Evolutionary conservation across 1,139 yeast species (phyloP).

Genomic region (Debaryomycetaceae sp.): DNA sequence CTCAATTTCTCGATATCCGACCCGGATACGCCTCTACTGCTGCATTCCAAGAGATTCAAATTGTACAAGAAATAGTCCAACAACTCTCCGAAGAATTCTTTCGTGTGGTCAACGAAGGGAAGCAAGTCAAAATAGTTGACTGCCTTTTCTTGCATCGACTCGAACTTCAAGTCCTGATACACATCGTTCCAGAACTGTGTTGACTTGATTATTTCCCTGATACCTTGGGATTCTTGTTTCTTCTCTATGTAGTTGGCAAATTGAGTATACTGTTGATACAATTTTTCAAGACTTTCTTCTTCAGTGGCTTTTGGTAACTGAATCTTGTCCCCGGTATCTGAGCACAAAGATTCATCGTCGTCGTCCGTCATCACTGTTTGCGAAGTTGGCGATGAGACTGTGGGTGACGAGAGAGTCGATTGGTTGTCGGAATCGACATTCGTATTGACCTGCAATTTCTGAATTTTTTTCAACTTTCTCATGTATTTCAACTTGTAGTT

Average conservation of each 20-base stretch:
- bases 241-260: neutral
- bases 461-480: slow-evolving; percentile 5
- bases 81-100: slow-evolving; percentile 24
- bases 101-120: slow-evolving; percentile 25
- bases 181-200: slow-evolving; percentile 32
- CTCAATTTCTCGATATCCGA: slow-evolving; percentile 18
- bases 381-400: neutral
- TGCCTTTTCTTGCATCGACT: slow-evolving; percentile 15
- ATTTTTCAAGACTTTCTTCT: neutral
- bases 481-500: slow-evolving; percentile 15
- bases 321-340: neutral
- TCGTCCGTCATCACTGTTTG: neutral
- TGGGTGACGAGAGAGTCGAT: neutral
- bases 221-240: neutral
- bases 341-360: neutral
- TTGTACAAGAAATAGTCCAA: slow-evolving; percentile 28
- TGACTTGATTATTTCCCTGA: slow-evolving; percentile 8
- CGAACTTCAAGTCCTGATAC: slow-evolving; percentile 30
- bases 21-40: slow-evolving; percentile 11
- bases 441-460: neutral
- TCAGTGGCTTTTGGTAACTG: neutral
- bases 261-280: neutral
- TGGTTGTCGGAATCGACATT: neutral
- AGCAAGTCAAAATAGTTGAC: slow-evolving; percentile 23
- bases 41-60: slow-evolving; percentile 14